A percentile compares a stretch with the other conserved stretches of the same genome.
These are phyloP conservation scores for Monosporascus sp. DNA, from an alignment of 2,329 filamentous ascomycete genomes.

Conservation along the genomic window DNA sequence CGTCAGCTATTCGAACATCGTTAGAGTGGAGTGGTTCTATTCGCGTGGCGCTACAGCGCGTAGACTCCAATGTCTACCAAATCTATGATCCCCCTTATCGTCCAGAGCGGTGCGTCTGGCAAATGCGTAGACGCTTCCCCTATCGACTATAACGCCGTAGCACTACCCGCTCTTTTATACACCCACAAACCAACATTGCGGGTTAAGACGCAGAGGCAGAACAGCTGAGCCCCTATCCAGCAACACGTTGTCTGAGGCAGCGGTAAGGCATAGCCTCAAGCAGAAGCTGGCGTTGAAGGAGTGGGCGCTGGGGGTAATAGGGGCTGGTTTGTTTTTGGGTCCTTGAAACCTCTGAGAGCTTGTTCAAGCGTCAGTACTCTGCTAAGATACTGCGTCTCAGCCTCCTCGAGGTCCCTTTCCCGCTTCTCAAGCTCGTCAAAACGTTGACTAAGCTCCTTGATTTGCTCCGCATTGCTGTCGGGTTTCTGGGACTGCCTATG, in stretches of 20 bases:
- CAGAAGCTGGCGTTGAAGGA: conserved; percentile 19
- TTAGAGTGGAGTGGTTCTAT: neutral
- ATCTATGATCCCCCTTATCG: neutral
- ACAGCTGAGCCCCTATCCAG: neutral
- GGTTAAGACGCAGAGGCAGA: neutral
- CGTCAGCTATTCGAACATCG: neutral
- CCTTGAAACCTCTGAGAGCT: conserved; percentile 44
- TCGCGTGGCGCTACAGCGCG: neutral
- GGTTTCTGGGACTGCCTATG: conserved; percentile 55
- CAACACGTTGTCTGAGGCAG: too few species aligned
- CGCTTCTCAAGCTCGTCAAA: conserved; percentile 45
- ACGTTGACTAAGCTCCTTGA: conserved; percentile 43
- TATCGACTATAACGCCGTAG: neutral
- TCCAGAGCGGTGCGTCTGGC: neutral
- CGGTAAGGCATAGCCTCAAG: neutral
- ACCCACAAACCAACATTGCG: neutral
- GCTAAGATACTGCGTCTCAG: conserved; percentile 37
- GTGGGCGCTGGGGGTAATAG: conserved; percentile 35
- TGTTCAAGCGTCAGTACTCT: conserved; percentile 50
- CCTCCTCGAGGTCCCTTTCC: conserved; percentile 46
- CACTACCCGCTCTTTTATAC: neutral
- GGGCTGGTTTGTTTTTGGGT: conserved; percentile 53
- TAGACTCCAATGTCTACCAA: neutral
- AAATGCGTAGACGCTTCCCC: neutral
- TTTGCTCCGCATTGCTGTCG: conserved; percentile 49